Evolutionary conservation across 2,329 filamentous ascomycete species (phyloP), one percentile per base, ranked within the genome.

Genomic region (Tolypocladium ovalisporum): DNA sequence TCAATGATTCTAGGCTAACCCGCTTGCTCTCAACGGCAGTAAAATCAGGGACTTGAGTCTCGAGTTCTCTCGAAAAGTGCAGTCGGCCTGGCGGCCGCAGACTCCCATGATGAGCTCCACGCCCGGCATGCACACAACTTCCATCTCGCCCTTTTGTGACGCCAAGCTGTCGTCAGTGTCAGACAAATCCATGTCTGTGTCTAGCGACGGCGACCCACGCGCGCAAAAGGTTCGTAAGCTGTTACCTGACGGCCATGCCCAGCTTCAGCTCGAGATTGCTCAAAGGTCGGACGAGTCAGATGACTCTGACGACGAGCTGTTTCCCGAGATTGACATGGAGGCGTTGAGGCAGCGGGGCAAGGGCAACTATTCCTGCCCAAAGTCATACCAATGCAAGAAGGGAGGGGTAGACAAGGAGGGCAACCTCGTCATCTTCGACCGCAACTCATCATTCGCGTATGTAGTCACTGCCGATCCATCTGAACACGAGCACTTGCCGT

Each of bases 361-460:
- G 57, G 72, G 73, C 10, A 63, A 62, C 13, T 70, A 75, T 56
- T 64, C 63, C 35, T 75, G 73, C 56, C 72, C 72, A 13, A 65
- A 73, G 27, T 68, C 66, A 9, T 54, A 55, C 44, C 65, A 63
- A 36, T 75, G 73, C 55, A 70, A 71, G 56, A 75, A 75, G 60
- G 73, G 73, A 35, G 73, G 73, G 34, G 70, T 74, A 44, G 70
- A 74, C 56, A 71, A 70, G 54, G 65, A 71, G 19, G 73, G 73
- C 12, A 66, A 68, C 9, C 64, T 74, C 17, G 66, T 74, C 37
- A 59, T 70, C 51, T 75, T 75, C 62, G 71, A 73, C 60, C 70
- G 73, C 54, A 74, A 75, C 59, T 75, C 73, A 56, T 72, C 71
- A 56, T 75, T 73, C 64, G 68, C 67, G 70, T 74, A 68, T 58